These are phyloP conservation scores for Leccinum subgranulosum DNA, from an alignment of 768 basidiomycete genomes.

Conservation along the genomic window DNA sequence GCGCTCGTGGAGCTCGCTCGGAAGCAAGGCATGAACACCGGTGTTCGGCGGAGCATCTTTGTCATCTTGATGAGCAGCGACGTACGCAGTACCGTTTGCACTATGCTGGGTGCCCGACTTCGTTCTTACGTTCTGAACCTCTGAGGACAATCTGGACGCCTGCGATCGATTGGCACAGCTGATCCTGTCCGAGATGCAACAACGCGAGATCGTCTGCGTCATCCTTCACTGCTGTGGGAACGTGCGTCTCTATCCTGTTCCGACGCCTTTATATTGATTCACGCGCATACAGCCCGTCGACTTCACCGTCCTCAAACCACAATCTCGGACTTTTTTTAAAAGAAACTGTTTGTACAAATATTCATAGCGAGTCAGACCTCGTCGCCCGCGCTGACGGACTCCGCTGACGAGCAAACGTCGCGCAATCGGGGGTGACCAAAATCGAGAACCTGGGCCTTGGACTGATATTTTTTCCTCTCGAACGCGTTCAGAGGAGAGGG, in stretches of 20 bases:
- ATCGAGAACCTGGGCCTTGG: conserved; percentile 71
- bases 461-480: conserved; percentile 61
- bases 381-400: conserved; percentile 55
- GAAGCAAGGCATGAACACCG: too few relatives aligned
- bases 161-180: conserved; percentile 75
- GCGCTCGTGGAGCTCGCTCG: too few relatives aligned
- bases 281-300: conserved; percentile 69
- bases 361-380: conserved; percentile 73
- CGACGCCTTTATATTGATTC: background rate
- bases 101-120: background rate
- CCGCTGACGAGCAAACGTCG: conserved; percentile 35
- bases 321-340: conserved; percentile 63
- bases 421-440: conserved; percentile 59
- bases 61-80: conserved; percentile 82
- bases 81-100: conserved; percentile 47
- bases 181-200: conserved; percentile 83
- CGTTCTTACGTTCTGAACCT: too few relatives aligned
- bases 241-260: too few relatives aligned
- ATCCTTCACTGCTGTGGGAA: conserved; percentile 90
- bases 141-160: too few relatives aligned
- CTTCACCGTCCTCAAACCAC: conserved; percentile 69
- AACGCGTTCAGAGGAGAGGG: conserved; percentile 41
- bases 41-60: too few relatives aligned
- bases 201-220: conserved; percentile 92
- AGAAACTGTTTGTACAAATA: conserved; percentile 62